Base-by-base conservation (phyloP, 495 filamentous ascomycete species). In the Trichocladium antarcticum region DNA sequence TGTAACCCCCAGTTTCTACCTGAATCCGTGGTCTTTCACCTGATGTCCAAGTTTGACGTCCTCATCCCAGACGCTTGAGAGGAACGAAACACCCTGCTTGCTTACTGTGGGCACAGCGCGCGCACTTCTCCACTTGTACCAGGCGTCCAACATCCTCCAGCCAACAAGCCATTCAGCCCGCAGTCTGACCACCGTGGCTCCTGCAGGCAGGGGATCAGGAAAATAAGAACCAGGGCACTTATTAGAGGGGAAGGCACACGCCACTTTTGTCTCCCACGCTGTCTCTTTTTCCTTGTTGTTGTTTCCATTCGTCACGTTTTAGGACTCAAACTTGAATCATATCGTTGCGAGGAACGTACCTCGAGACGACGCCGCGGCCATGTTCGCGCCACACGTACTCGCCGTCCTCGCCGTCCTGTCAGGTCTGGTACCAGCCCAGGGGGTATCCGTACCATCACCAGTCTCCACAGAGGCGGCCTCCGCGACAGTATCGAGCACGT, bases 111-210 rank as follows among this genome's bases (percentile, higher is more conserved):
- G 31, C 24, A 27, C 24, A 27, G 24, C 8, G 8, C 31, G 5
- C 11, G 31, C 5, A 10, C 7, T 32, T 14, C 31, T 14, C 31
- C 7, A 10, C 31, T n/a, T n/a, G n/a, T n/a, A n/a, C n/a, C n/a
- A n/a, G n/a, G n/a, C n/a, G n/a, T n/a, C 31, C 31, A 5, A 14
- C 31, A 32, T 10, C n/a, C 17, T 39, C 20, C 38, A 49, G 20
- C 47, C 47, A 49, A 46, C 50, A 45, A 50, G 36, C 21, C 49
- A 34, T 24, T 36, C 42, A n/a, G 42, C 42, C 42, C 42, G 42
- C 37, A 28, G 34, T 28, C 17, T n/a, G 14, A 32, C 42, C 40
- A 39, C 49, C 34, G 44, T 37, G 42, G 42, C 32, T 17, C 20
- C 39, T 49, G 31, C 31, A 21, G 39, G 29, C 38, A 49, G 31